These are phyloP conservation scores for Myxozyma melibiosi DNA, from an alignment of 805 yeast species.

Conservation along the genomic window DNA sequence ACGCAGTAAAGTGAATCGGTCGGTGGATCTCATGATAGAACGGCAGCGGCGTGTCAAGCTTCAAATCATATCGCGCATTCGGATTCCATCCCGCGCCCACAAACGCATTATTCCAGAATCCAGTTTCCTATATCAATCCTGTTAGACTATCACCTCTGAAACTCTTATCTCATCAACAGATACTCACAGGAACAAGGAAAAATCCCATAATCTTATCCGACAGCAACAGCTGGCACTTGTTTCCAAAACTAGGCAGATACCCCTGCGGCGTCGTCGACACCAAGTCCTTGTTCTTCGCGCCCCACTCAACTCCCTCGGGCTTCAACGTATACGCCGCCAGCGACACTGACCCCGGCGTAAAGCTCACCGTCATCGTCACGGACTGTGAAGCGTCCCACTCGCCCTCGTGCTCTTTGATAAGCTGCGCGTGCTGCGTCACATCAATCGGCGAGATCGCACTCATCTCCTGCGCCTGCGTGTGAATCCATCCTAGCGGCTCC, in stretches of 20 bases:
- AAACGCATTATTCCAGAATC: constrained; percentile 89
- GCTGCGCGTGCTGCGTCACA: constrained; percentile 58
- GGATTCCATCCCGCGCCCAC: constrained; percentile 81
- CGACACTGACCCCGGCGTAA: constrained; percentile 83
- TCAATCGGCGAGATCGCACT: constrained; percentile 70
- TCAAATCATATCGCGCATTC: constrained; percentile 60
- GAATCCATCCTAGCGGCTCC: constrained; percentile 92
- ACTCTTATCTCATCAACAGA: neutral
- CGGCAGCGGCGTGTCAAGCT: constrained; percentile 75
- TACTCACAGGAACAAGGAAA: constrained; percentile 69
- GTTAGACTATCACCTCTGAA: neutral
- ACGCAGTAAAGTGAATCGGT: constrained; percentile 80
- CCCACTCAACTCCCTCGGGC: constrained; percentile 79
- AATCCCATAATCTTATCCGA: constrained; percentile 78
- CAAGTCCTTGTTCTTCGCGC: constrained; percentile 58
- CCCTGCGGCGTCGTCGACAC: constrained; percentile 65
- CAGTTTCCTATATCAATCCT: constrained; percentile 60
- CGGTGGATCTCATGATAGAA: constrained; percentile 87
- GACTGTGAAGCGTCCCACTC: constrained; percentile 49
- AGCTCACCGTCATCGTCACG: constrained; percentile 65
- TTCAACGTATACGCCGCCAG: constrained; percentile 65
- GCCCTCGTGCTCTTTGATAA: constrained; percentile 41
- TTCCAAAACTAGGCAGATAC: constrained; percentile 61
- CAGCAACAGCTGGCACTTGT: constrained; percentile 66
- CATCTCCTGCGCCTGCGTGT: constrained; percentile 73